phyloP scores from a whole-genome alignment of 1,284 basidiomycete genomes.

The Chalciporus sp. region DNA sequence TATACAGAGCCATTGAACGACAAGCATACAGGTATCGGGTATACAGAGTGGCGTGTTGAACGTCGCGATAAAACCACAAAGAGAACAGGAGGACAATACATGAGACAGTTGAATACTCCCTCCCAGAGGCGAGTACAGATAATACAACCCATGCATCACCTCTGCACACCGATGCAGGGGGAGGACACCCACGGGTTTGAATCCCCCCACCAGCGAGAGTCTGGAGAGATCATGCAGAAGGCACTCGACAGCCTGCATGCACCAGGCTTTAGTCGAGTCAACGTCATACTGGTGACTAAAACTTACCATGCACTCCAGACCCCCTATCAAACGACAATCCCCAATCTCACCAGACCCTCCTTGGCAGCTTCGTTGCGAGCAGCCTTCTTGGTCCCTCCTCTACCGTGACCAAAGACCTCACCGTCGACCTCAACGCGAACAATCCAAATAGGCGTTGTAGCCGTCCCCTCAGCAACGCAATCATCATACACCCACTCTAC shows the following conservation, averaged over 20 bases:
- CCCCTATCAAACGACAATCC: conserved; percentile 42
- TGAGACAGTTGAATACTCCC: not conserved
- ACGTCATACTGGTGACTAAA: not conserved
- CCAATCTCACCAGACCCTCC: conserved; percentile 53
- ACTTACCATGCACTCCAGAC: not conserved
- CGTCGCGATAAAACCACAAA: not conserved
- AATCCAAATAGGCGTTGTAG: conserved; percentile 71
- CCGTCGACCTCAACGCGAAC: conserved; percentile 64
- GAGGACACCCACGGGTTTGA: conserved; percentile 14
- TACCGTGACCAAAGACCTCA: conserved; percentile 57
- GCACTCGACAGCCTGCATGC: conserved; percentile 1
- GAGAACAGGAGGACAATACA: not conserved
- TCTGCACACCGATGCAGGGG: conserved; percentile 58
- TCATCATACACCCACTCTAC: conserved; percentile 73
- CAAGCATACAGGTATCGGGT: not conserved
- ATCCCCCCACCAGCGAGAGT: conserved; percentile 50
- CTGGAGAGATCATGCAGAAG: conserved; percentile 56
- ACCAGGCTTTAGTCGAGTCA: not conserved
- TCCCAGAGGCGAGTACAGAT: not conserved
- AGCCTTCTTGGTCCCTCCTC: conserved; percentile 72
- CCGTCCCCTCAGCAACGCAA: conserved; percentile 44
- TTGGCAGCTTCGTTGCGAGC: conserved; percentile 75
- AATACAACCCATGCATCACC: conserved; percentile 41
- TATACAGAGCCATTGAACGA: not conserved
- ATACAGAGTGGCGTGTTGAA: not conserved